phyloP scores from a whole-genome alignment of 345 rosid species.

The Aquilaria malaccensis region DNA sequence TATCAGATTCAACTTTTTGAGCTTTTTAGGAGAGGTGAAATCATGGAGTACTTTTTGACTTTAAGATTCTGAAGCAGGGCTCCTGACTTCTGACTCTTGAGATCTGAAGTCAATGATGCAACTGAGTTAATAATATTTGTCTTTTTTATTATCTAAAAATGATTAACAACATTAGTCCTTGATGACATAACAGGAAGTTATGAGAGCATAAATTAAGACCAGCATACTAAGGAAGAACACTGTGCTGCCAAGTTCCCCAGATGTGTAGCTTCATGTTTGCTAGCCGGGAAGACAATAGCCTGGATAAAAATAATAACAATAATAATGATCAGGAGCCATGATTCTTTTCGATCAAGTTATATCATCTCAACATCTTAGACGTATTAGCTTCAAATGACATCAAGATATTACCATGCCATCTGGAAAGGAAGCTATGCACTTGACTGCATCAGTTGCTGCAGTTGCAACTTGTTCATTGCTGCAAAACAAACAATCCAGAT shows the following conservation, averaged over 20 bases:
- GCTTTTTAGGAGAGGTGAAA: no score
- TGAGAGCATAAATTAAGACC: background rate
- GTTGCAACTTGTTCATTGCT: constrained; percentile 76
- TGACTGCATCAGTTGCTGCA: constrained; percentile 65
- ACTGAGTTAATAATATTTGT: no score
- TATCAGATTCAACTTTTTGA: no score
- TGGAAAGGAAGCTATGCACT: constrained; percentile 51
- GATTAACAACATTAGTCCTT: no score
- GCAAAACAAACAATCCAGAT: constrained; percentile 13
- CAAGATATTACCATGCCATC: constrained; percentile 55
- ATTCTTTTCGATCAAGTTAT: background rate
- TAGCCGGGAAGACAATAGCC: constrained; percentile 61
- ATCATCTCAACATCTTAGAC: background rate
- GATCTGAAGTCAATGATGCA: no score
- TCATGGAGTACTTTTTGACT: no score
- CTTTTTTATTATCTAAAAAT: no score
- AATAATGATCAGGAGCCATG: background rate
- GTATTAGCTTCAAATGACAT: background rate
- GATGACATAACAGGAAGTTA: background rate
- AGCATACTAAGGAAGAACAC: constrained; percentile 65
- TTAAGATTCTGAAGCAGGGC: no score
- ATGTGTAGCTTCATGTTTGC: constrained; percentile 42
- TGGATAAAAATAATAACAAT: constrained; percentile 19
- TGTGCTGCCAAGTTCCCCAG: constrained; percentile 58
- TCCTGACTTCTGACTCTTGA: no score